Conservation (phyloP, 225 moss, liverwort and hornwort species). For the Polytrichum commune region DNA sequence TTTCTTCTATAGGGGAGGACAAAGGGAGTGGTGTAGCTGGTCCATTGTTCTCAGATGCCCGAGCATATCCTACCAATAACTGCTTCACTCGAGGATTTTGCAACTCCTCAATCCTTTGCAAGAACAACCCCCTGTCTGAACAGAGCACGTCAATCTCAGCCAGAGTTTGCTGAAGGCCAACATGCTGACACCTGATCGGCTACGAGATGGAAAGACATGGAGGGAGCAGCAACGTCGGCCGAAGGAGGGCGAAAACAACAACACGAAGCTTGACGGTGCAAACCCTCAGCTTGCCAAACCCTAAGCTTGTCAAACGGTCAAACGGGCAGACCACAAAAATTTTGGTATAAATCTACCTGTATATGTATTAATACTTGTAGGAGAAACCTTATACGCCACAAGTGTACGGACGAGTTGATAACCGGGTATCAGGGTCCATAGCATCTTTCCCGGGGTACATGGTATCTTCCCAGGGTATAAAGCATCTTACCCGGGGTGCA, state of each 20-base stretch:
- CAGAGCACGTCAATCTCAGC: slow-evolving; percentile 59
- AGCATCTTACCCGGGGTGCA: too few relatives aligned
- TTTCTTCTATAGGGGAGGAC: slow-evolving; percentile 54
- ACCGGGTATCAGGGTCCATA: too few relatives aligned
- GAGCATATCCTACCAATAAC: slow-evolving; percentile 70
- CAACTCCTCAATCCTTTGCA: slow-evolving; percentile 65
- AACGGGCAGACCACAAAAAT: too few relatives aligned
- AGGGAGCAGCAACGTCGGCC: slow-evolving; percentile 21
- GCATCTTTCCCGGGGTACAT: too few relatives aligned
- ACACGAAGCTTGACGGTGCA: slow-evolving; percentile 34
- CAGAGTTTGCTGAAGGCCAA: slow-evolving; percentile 41
- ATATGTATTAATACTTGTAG: too few relatives aligned
- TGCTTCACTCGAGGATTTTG: slow-evolving; percentile 65
- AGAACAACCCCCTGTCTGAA: slow-evolving; percentile 67
- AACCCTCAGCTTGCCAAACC: too few relatives aligned
- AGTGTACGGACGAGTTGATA: too few relatives aligned
- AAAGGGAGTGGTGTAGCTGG: slow-evolving; percentile 57
- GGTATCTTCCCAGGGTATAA: too few relatives aligned
- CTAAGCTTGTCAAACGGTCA: too few relatives aligned
- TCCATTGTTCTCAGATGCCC: slow-evolving; percentile 64
- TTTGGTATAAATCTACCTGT: too few relatives aligned
- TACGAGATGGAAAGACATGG: slow-evolving; percentile 35
- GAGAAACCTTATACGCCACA: too few relatives aligned
- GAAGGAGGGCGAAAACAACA: slow-evolving; percentile 19
- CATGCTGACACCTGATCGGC: slow-evolving; percentile 32